These are phyloP conservation scores for Phytopythium vexans DNA, from an alignment of 352 stramenopile genomes.

Conservation along the genomic window DNA sequence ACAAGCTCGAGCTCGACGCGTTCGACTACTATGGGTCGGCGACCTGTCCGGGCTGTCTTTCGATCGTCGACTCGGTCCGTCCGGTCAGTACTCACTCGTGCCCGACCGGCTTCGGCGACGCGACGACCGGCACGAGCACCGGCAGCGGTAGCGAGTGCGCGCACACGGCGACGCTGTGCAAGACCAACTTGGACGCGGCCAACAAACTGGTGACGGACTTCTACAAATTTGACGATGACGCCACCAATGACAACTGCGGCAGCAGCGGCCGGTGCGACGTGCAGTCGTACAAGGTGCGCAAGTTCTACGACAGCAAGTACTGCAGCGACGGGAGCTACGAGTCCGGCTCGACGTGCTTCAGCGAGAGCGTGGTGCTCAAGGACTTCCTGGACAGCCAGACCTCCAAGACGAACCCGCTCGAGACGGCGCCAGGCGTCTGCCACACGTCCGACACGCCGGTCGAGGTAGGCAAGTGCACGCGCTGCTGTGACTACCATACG, in stretches of 20 bases:
- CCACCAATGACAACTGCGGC: slow-evolving; percentile 52
- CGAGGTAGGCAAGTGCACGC: slow-evolving; percentile 25
- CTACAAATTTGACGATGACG: slow-evolving; percentile 37
- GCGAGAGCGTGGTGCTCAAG: slow-evolving; percentile 13
- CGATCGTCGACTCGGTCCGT: slow-evolving; percentile 49
- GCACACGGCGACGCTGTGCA: slow-evolving; percentile 20
- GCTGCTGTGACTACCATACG: slow-evolving; percentile 45
- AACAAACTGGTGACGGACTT: slow-evolving; percentile 22
- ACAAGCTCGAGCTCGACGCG: slow-evolving; percentile 40
- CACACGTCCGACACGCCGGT: slow-evolving; percentile 32
- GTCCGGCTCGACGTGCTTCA: slow-evolving; percentile 24
- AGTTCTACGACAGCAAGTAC: slow-evolving; percentile 47
- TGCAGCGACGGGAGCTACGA: slow-evolving; percentile 10
- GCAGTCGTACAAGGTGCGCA: slow-evolving; percentile 22
- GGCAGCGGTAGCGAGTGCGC: slow-evolving; percentile 1
- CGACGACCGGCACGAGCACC: background rate
- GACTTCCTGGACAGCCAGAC: slow-evolving; percentile 18
- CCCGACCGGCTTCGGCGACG: slow-evolving; percentile 32
- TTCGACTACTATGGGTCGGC: slow-evolving; percentile 42
- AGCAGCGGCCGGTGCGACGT: slow-evolving; percentile 38
- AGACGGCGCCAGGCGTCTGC: slow-evolving; percentile 6
- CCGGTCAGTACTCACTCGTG: slow-evolving; percentile 31
- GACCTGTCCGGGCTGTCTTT: slow-evolving; percentile 45
- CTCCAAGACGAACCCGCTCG: slow-evolving; percentile 38
- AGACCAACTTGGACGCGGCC: slow-evolving; percentile 22